Evolutionary conservation across 1,139 yeast genomes (phyloP).

Genomic region (Kurtzmaniella natalensis): DNA sequence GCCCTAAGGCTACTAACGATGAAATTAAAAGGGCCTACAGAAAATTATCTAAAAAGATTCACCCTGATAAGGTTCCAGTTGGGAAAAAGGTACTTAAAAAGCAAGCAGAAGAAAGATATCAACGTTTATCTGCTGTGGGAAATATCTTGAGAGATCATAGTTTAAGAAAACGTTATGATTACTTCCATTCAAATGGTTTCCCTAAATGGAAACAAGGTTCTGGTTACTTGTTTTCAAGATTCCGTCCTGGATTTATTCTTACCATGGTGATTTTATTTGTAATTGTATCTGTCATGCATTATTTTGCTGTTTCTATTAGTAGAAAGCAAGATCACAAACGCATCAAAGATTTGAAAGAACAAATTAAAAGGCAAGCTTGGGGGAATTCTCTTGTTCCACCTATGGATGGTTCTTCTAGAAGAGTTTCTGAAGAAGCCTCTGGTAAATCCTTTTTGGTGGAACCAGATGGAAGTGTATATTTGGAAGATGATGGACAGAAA

Average conservation of each 20-base stretch:
- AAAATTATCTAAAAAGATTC: constrained; percentile 63
- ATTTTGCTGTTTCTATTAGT: constrained; percentile 48
- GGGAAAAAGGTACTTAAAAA: constrained; percentile 38
- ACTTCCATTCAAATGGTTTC: constrained; percentile 78
- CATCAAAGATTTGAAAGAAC: constrained; percentile 46
- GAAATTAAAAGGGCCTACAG: constrained; percentile 77
- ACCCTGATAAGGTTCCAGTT: constrained; percentile 72
- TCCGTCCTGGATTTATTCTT: constrained; percentile 56
- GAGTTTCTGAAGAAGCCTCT: constrained; percentile 26
- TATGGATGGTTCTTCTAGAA: constrained; percentile 42
- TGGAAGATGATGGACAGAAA: constrained; percentile 50
- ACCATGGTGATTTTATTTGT: constrained; percentile 48
- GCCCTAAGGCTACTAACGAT: constrained; percentile 49
- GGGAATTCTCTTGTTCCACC: constrained; percentile 49
- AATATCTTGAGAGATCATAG: constrained; percentile 62
- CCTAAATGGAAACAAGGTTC: constrained; percentile 65
- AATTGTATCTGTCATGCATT: constrained; percentile 57
- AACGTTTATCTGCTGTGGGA: constrained; percentile 70
- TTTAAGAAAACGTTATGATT: constrained; percentile 75
- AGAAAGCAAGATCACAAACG: constrained; percentile 59
- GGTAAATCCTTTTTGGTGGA: constrained; percentile 64
- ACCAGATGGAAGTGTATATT: constrained; percentile 64
- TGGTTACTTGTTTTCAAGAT: constrained; percentile 49
- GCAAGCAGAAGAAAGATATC: constrained; percentile 56
- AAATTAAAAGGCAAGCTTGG: constrained; percentile 58